Percentiles rank a stretch among this genome's conserved stretches.
These are phyloP conservation scores for Colletotrichum melonis DNA, from an alignment of 2,329 filamentous ascomycete genomes.

Conservation along the genomic window DNA sequence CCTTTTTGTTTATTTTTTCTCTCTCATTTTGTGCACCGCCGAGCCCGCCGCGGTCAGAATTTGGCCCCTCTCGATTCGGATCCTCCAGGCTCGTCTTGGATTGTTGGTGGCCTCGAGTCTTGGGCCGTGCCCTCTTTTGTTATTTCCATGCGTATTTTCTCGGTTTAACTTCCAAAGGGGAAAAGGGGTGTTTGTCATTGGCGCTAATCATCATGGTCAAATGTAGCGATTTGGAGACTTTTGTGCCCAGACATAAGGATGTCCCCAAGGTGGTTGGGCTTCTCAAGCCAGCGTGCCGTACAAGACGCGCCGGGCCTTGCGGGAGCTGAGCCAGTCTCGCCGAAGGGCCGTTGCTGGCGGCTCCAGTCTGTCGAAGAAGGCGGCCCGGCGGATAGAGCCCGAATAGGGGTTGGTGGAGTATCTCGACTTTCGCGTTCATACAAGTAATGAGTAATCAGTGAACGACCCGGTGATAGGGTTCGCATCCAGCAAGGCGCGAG, in stretches of 20 bases:
- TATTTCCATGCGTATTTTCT: conserved; percentile 7
- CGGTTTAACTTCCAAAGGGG: background rate
- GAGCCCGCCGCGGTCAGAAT: background rate
- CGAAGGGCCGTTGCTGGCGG: background rate
- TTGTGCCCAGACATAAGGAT: conserved; percentile 1
- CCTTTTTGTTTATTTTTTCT: background rate
- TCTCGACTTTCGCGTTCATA: background rate
- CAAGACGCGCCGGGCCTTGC: background rate
- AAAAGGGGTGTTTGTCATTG: background rate
- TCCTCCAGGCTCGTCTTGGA: background rate
- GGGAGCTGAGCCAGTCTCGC: background rate
- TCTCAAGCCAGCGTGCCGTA: background rate
- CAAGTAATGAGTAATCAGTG: background rate
- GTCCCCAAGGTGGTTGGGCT: background rate
- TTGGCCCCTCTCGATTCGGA: background rate
- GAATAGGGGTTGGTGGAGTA: background rate
- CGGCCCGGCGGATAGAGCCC: background rate
- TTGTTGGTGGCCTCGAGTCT: background rate
- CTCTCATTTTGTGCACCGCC: background rate
- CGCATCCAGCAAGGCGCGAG: background rate
- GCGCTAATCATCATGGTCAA: background rate
- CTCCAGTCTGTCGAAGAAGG: background rate
- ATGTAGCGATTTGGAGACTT: conserved; percentile 6
- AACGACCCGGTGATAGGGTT: background rate
- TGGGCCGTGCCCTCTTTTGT: background rate